Percentiles rank a stretch among this genome's conserved stretches.
These are phyloP conservation scores for Aspergillus sp. DNA, from an alignment of 2,329 filamentous ascomycete species.

Conservation along the genomic window DNA sequence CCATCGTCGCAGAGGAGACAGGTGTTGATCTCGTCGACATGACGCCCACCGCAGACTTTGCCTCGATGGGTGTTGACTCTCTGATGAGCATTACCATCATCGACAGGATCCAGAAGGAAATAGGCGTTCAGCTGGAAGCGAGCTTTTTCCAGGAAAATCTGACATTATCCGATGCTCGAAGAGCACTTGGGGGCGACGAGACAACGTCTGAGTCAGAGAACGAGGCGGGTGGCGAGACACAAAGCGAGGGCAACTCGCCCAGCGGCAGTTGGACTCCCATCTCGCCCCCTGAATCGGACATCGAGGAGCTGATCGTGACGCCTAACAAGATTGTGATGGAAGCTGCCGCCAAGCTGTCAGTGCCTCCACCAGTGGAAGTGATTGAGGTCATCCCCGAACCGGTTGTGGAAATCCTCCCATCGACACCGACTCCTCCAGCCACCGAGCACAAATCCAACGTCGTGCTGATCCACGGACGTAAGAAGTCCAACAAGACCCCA, in stretches of 20 bases:
- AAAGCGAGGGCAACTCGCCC: no score
- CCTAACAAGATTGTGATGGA: no score
- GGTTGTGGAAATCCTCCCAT: no score
- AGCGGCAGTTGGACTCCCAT: no score
- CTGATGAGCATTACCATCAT: conserved; percentile 9
- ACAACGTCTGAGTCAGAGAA: neutral
- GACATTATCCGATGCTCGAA: neutral
- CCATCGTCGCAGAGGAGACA: neutral
- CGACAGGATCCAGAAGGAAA: neutral
- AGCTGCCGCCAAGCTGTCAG: neutral
- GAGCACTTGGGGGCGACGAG: neutral
- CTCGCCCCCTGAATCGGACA: no score
- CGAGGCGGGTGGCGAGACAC: neutral
- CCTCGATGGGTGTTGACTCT: conserved; percentile 6
- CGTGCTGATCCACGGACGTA: conserved; percentile 13
- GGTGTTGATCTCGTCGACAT: neutral
- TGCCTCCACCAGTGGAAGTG: neutral
- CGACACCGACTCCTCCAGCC: neutral
- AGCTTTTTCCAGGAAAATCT: conserved; percentile 1
- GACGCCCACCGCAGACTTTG: neutral
- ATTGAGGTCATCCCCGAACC: neutral
- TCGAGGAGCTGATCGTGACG: no score
- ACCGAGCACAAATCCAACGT: neutral
- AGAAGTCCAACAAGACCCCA: neutral
- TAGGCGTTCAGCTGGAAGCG: neutral